Conservation (phyloP, 257 asterid genomes). For the Solanum gandarillasii region DNA sequence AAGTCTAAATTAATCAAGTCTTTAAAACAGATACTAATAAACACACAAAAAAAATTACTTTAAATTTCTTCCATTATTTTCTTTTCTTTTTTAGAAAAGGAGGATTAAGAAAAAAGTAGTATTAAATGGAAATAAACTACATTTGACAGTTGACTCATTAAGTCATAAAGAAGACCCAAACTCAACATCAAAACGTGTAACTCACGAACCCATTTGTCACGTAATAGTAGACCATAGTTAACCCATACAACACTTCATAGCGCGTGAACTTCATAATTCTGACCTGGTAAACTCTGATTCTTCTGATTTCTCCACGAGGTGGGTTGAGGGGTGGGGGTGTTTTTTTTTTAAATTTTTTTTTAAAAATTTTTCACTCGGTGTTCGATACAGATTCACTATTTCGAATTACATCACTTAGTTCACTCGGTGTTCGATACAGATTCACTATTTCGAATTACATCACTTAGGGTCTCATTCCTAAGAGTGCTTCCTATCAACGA, state of each 20-base stretch:
- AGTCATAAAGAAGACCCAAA: neutral
- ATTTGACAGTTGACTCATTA: neutral
- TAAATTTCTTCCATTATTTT: too few relatives aligned
- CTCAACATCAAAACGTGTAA: neutral
- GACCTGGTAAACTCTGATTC: neutral
- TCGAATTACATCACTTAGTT: too few relatives aligned
- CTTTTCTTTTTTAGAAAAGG: too few relatives aligned
- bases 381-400: too few relatives aligned
- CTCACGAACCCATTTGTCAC: neutral
- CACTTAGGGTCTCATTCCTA: rapidly evolving
- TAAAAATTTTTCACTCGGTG: too few relatives aligned
- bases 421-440: too few relatives aligned
- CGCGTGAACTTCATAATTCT: neutral
- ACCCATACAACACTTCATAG: neutral
- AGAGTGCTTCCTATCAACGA: rapidly evolving
- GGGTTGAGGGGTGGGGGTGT: neutral
- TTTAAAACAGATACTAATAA: too few relatives aligned
- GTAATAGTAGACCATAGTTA: neutral
- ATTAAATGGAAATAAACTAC: neutral
- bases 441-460: too few relatives aligned
- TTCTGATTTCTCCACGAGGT: neutral
- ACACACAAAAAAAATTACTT: too few relatives aligned
- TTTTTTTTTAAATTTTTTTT: too few relatives aligned
- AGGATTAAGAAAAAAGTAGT: neutral
- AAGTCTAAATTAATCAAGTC: too few relatives aligned